phyloP scores from a whole-genome alignment of 164 flowering plant species.

The Chimonanthus salicifolius region DNA sequence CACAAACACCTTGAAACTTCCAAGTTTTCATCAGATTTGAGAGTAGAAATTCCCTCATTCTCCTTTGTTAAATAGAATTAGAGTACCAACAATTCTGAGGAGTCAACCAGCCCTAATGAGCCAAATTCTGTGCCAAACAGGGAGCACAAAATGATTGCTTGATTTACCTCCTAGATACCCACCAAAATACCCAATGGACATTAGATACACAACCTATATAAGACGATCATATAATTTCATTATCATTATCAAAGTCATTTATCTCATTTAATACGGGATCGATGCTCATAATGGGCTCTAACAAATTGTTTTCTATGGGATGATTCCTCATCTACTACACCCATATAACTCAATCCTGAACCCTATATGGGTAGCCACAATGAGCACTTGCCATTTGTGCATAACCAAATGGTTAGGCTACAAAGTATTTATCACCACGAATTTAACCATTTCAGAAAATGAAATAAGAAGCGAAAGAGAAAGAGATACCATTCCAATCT shows the following conservation, averaged over 20 bases:
- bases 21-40: neutral
- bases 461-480: neutral
- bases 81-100: no score
- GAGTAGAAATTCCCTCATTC: neutral
- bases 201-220: neutral
- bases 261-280: no score
- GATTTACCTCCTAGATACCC: no score
- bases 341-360: no score
- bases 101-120: neutral
- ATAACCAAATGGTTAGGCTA: no score
- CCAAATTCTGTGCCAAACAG: neutral
- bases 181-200: neutral
- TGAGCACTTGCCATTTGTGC: no score
- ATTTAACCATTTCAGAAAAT: neutral
- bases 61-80: neutral
- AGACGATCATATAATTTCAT: neutral
- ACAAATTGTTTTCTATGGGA: no score
- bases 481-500: conserved; percentile 85
- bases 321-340: no score
- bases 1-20: no score
- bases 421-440: neutral
- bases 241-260: neutral
- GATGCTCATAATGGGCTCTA: no score
- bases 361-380: no score
- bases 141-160: no score